Evolutionary conservation across 768 basidiomycete species (phyloP), one percentile per base, ranked within the genome.

Genomic region (Lentinula edodes): DNA sequence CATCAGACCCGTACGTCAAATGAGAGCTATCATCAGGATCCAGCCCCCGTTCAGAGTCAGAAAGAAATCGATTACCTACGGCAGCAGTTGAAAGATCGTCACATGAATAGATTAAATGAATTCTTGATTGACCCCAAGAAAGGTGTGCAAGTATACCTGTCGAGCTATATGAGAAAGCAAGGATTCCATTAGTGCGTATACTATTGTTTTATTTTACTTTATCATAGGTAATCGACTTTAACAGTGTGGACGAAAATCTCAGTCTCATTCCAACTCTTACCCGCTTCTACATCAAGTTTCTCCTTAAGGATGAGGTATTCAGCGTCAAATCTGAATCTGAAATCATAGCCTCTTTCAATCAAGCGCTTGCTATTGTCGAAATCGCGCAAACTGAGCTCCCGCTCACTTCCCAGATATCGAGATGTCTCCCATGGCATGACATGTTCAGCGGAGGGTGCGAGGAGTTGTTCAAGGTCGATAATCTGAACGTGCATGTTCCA

Each of bases 41-140:
- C 28, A 28, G 28, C 28, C 28, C 28, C 28, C 58, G 64, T 35
- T n/a, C 43, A 46, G 4, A 50, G 9, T 6, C 38, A 28, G 28
- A 4, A 18, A 20, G 12, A 32, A 38, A 35, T n/a, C 3, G n/a
- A 16, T 20, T 5, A 20, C 12, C 16, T 36, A 13, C n/a, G 20
- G 5, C 34, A 53, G 6, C 20, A n/a, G 32, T 39, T 48, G 13
- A n/a, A 48, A 3, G 73, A 74, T 6, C 62, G 68, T 15, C 76
- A 76, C 51, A 80, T 80, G 35, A 77, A 80, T 20, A 74, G 74
- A 32, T 72, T 85, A 54, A 66, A 75, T 0, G 62, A 70, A 3
- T 93, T 93, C 70, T 72, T 93, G 62, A 72, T 78, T 41, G 78
- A 89, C 59, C 88, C 91, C 0, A 88, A 84, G 65, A 71, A 69